These are phyloP conservation scores for Sphenostylis stenocarpa DNA, from an alignment of 306 rosid genomes.

Conservation along the genomic window DNA sequence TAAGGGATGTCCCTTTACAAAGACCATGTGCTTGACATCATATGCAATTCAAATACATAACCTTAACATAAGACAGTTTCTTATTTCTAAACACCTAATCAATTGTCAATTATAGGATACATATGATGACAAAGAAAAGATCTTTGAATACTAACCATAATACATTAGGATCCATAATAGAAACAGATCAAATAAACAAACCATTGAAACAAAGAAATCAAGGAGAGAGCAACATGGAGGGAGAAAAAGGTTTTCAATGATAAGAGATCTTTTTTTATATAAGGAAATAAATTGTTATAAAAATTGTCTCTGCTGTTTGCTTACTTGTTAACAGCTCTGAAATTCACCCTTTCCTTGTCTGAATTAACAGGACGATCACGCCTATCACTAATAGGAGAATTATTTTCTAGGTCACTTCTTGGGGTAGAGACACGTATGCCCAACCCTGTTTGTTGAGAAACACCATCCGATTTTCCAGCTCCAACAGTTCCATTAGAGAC, in stretches of 20 bases:
- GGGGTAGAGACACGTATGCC: slow-evolving; percentile 70
- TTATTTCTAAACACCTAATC: slow-evolving; percentile 11
- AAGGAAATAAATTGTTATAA: slow-evolving; percentile 28
- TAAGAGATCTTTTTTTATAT: background rate
- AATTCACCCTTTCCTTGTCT: slow-evolving; percentile 80
- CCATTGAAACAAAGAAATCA: slow-evolving; percentile 13
- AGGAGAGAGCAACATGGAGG: background rate
- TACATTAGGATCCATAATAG: background rate
- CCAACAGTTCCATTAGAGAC: slow-evolving; percentile 63
- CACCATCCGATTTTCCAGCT: slow-evolving; percentile 74
- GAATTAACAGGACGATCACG: slow-evolving; percentile 70
- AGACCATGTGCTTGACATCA: background rate
- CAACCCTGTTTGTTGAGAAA: slow-evolving; percentile 61
- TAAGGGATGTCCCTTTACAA: background rate
- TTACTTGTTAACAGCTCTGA: slow-evolving; percentile 74
- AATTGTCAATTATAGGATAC: background rate
- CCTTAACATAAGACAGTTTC: slow-evolving; percentile 1
- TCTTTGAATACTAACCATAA: background rate
- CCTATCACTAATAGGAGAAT: slow-evolving; percentile 57
- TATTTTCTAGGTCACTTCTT: slow-evolving; percentile 65
- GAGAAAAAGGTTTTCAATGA: background rate
- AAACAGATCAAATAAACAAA: slow-evolving; percentile 17
- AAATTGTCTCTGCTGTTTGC: slow-evolving; percentile 18
- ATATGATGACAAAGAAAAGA: background rate
- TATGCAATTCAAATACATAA: background rate